These are phyloP conservation scores for Plasmodium reichenowi DNA, from an alignment of 169 alveolate species.

Conservation along the genomic window DNA sequence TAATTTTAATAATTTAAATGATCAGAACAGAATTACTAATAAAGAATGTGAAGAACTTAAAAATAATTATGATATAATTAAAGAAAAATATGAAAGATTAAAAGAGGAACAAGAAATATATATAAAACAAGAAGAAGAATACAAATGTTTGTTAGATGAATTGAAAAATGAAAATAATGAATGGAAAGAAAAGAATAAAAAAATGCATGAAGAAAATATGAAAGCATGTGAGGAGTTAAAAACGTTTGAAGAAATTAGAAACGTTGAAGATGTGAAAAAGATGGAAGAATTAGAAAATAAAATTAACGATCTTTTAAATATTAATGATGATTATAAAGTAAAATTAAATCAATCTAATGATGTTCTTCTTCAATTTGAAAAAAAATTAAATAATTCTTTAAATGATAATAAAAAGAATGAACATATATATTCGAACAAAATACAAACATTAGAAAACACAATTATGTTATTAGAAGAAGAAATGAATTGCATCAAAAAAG, in stretches of 20 bases:
- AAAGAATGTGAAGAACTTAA: constrained; percentile 6
- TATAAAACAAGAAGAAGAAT: not conserved
- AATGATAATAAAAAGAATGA: constrained; percentile 8
- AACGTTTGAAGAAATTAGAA: not conserved
- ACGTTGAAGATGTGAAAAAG: constrained; percentile 1
- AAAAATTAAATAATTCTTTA: constrained; percentile 13
- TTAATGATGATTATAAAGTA: not conserved
- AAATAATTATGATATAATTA: constrained; percentile 6
- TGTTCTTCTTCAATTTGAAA: not conserved
- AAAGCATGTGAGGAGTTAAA: not conserved
- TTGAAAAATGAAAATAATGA: constrained; percentile 13
- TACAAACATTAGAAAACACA: constrained; percentile 6
- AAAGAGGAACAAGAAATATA: constrained; percentile 1
- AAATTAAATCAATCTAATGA: too few relatives aligned
- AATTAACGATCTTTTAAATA: not conserved
- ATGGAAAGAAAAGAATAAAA: constrained; percentile 19
- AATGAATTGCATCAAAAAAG: constrained; percentile 15
- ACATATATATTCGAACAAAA: not conserved
- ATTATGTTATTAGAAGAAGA: not conserved
- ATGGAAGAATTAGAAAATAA: constrained; percentile 18
- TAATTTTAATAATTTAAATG: too few relatives aligned
- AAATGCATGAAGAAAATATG: constrained; percentile 27
- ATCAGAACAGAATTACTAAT: constrained; percentile 4
- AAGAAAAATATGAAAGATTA: constrained; percentile 16
- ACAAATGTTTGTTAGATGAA: too few relatives aligned